These are phyloP conservation scores for Heliocybe sulcata DNA, from an alignment of 1,284 basidiomycete species.

Conservation along the genomic window DNA sequence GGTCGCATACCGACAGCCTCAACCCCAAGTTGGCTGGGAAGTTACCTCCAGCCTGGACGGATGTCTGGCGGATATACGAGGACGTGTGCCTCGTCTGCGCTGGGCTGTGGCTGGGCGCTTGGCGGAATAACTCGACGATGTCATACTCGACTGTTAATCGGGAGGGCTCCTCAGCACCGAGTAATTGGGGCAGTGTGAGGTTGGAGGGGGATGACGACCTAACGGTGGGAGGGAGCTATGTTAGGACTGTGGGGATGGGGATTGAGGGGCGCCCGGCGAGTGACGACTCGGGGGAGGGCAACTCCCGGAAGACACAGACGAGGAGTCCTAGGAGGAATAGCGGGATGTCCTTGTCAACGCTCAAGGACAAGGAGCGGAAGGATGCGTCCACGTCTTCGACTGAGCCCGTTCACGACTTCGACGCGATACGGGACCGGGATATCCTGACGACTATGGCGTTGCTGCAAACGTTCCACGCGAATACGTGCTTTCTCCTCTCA, in stretches of 20 bases:
- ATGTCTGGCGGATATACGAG: conserved; percentile 73
- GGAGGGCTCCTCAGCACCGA: conserved; percentile 14
- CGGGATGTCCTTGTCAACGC: conserved; percentile 12
- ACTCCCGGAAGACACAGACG: not conserved
- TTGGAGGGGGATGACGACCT: conserved; percentile 59
- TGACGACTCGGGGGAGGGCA: not conserved
- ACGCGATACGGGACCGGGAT: conserved; percentile 33
- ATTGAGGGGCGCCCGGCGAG: conserved; percentile 44
- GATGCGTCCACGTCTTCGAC: conserved; percentile 4
- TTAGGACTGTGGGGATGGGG: conserved; percentile 57
- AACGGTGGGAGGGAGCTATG: conserved; percentile 20
- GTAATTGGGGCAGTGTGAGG: conserved; percentile 44
- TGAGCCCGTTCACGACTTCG: conserved; percentile 12
- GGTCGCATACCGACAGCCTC: conserved; percentile 16
- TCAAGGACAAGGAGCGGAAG: conserved; percentile 9
- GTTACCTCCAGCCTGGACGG: conserved; percentile 48
- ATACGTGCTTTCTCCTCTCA: conserved; percentile 60
- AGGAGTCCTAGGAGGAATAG: conserved; percentile 14
- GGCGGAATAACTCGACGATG: conserved; percentile 41
- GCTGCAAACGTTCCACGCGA: conserved; percentile 66
- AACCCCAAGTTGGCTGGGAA: conserved; percentile 16
- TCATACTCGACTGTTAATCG: conserved; percentile 36
- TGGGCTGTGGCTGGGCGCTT: conserved; percentile 65
- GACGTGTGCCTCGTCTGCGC: conserved; percentile 76
- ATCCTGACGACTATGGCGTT: conserved; percentile 58